A percentile compares a stretch with the other conserved stretches of the same genome.
phyloP scores from a whole-genome alignment of 2,329 filamentous ascomycete genomes.

The Chrysoporthe cubensis region DNA sequence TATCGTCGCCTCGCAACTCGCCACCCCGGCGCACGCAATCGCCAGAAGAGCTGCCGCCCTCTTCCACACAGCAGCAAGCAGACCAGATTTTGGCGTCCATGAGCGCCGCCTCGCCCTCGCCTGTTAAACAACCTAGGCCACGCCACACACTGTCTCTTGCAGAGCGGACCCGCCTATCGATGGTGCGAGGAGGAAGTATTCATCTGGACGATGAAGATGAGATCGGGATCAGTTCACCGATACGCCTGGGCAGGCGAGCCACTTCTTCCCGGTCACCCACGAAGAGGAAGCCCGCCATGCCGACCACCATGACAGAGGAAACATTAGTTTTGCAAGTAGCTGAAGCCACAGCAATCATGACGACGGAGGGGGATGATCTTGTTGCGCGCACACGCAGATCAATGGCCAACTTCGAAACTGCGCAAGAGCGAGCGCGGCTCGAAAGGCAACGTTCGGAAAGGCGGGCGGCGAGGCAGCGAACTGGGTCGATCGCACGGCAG shows the following conservation, averaged over 20 bases:
- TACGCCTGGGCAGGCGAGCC: constrained; percentile 11
- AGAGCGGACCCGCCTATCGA: constrained; percentile 81
- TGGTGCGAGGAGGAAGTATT: constrained; percentile 63
- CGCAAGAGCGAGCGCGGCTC: constrained; percentile 62
- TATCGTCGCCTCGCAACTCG: constrained; percentile 3
- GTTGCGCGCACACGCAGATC: constrained; percentile 62
- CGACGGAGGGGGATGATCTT: constrained; percentile 51
- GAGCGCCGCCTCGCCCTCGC: constrained; percentile 60
- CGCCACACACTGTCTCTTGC: constrained; percentile 67
- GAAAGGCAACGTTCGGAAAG: constrained; percentile 57
- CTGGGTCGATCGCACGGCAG: constrained; percentile 42
- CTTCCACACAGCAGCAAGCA: constrained; percentile 55
- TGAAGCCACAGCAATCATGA: constrained; percentile 40
- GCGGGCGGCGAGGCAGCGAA: constrained; percentile 44
- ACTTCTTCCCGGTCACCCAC: constrained; percentile 17
- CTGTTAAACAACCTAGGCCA: constrained; percentile 51
- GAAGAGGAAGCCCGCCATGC: constrained; percentile 31
- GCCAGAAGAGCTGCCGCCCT: constrained; percentile 30
- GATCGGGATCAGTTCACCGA: background rate
- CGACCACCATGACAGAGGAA: constrained; percentile 1
- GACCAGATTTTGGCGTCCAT: constrained; percentile 62
- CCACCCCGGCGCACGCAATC: constrained; percentile 13
- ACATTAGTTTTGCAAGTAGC: constrained; percentile 18
- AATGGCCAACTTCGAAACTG: constrained; percentile 66
- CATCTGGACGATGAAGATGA: constrained; percentile 31